A percentile compares a stretch with the other conserved stretches of the same genome.
Conservation (phyloP, 306 rosid genomes). For the Datisca glomerata region DNA sequence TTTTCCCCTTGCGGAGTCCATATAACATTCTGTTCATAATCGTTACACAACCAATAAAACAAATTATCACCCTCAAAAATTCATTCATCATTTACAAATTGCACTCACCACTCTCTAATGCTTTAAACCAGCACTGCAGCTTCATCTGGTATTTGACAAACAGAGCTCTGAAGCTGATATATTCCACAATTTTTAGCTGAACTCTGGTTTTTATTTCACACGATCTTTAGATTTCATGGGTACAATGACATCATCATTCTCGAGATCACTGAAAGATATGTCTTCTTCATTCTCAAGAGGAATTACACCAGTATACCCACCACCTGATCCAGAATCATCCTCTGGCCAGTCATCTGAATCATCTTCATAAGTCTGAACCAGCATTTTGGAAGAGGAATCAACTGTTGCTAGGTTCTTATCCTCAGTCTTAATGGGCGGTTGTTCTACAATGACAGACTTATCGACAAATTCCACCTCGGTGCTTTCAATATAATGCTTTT, state of each 20-base stretch:
- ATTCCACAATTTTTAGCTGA: too few species aligned
- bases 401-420: slow-evolving; percentile 26
- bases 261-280: slow-evolving; percentile 93
- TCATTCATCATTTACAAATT: too few species aligned
- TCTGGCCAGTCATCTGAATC: slow-evolving; percentile 82
- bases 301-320: slow-evolving; percentile 20
- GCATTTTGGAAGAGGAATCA: slow-evolving; percentile 36
- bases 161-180: too few species aligned
- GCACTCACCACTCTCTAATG: too few species aligned
- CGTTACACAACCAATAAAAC: too few species aligned
- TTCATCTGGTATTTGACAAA: too few species aligned
- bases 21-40: too few species aligned
- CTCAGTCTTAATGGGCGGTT: slow-evolving; percentile 24
- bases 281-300: slow-evolving; percentile 59
- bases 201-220: neutral
- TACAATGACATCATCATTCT: slow-evolving; percentile 61
- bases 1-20: too few species aligned
- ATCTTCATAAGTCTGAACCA: slow-evolving; percentile 33
- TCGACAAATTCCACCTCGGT: slow-evolving; percentile 37
- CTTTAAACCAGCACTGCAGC: too few species aligned
- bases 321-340: slow-evolving; percentile 60
- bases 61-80: too few species aligned
- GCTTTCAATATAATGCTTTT: slow-evolving; percentile 37
- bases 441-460: slow-evolving; percentile 30
- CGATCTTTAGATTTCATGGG: slow-evolving; percentile 22